Evolutionary conservation across 768 basidiomycete species (phyloP), one percentile per base, ranked within the genome.

Genomic region (Tylopilus felleus): DNA sequence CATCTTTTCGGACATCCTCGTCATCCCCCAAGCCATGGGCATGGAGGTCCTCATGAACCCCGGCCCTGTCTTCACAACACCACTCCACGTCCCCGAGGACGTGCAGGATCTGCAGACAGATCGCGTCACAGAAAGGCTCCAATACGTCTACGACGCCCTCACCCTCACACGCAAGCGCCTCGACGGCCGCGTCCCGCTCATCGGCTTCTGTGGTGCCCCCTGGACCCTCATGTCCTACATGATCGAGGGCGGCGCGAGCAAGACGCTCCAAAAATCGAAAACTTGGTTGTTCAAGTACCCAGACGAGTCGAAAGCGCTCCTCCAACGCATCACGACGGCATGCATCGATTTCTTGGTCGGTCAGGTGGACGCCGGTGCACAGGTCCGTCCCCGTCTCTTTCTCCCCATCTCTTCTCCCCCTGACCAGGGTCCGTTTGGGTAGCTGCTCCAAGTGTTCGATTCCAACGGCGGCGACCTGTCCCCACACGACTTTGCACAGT

Each of bases 211-310:
- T 66, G 97, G 96, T 38, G 94, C 93, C 0, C 97, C 97, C 2
- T 98, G 97, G 97, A 99, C 97, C 4, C 81, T 98, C 49, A 94
- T 99, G 74, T 84, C 87, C 21, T 99, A 98, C 70, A 99, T 99
- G 97, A 81, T 97, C 64, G 97, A 98, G 71, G 97, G 97, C 8
- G 96, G 95, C 6, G 89, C 89, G 9, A 90, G 83, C 71, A 94
- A 93, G 73, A 90, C 90, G 14, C 82, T 91, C 61, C 87, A 90
- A 57, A 94, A 95, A 71, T 82, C 84, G 33, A 99, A 99, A 74
- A 84, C 88, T 0, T 99, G 97, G 96, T 68, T 98, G 7, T 98
- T 92, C 78, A 88, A 85, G 65, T 82, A 93, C 66, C 94, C 95
- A 1, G 81, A 87, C 57, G 86, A 88, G 71, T 90, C 90, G 43